phyloP scores from a whole-genome alignment of 495 filamentous ascomycete species.

The Geoglossum glabrum region DNA sequence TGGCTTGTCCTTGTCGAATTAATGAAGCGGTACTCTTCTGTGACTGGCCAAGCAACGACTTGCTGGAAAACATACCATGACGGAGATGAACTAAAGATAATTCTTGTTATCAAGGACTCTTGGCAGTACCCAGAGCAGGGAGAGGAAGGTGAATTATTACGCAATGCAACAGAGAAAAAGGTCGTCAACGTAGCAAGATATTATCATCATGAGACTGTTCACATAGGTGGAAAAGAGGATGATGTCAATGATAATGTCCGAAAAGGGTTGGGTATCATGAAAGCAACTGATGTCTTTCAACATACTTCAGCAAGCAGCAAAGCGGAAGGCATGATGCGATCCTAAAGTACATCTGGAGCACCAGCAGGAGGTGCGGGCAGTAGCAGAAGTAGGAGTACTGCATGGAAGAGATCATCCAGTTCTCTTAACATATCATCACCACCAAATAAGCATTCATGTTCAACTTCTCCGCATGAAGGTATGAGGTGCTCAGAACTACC shows the following conservation, averaged over 20 bases:
- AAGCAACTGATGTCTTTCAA: not conserved
- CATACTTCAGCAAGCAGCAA: no score
- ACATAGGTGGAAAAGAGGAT: slow-evolving; percentile 17
- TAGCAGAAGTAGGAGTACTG: no score
- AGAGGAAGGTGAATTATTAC: no score
- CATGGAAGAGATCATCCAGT: slow-evolving; percentile 22
- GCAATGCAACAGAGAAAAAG: slow-evolving; percentile 18
- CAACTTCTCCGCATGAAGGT: slow-evolving; percentile 7
- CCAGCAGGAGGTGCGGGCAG: not conserved
- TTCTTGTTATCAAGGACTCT: slow-evolving; percentile 30
- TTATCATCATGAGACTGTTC: slow-evolving; percentile 26
- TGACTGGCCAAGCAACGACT: slow-evolving; percentile 26
- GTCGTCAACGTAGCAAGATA: slow-evolving; percentile 23
- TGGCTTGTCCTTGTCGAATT: slow-evolving; percentile 24
- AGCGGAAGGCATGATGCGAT: not conserved
- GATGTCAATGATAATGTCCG: slow-evolving; percentile 18
- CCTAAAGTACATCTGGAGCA: not conserved
- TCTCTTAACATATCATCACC: slow-evolving; percentile 14
- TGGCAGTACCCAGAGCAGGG: no score
- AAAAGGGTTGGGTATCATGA: slow-evolving; percentile 7
- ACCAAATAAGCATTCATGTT: slow-evolving; percentile 10
- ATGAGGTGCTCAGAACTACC: no score
- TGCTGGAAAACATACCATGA: slow-evolving; percentile 23
- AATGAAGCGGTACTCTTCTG: slow-evolving; percentile 19
- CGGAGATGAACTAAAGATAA: slow-evolving; percentile 15